Evolutionary conservation across 176 grass and related monocot genomes (phyloP).

Genomic region (Poa pratensis): DNA sequence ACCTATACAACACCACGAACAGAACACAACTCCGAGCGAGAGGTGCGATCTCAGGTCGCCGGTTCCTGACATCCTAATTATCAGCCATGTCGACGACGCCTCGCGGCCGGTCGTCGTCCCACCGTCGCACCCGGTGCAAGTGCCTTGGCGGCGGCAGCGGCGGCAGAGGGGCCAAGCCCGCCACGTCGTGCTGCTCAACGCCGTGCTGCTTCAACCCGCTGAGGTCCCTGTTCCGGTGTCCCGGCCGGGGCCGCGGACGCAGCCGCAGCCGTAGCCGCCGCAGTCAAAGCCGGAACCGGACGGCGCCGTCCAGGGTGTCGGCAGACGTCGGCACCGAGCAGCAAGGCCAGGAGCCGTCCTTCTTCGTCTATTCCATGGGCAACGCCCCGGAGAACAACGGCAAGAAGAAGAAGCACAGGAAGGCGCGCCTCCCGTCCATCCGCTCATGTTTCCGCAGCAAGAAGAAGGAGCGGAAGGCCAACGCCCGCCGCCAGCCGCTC

Average conservation of each 20-base stretch:
- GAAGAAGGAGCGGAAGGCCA: constrained; percentile 49
- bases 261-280: constrained; percentile 39
- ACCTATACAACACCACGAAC: constrained; percentile 40
- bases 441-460: constrained; percentile 50
- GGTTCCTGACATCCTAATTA: neutral
- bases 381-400: neutral
- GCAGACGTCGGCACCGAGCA: constrained; percentile 10
- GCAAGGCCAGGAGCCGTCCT: constrained; percentile 48
- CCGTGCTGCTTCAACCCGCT: constrained; percentile 55
- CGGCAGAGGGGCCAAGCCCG: constrained; percentile 6
- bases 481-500: constrained; percentile 37
- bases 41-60: neutral
- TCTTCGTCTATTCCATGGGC: constrained; percentile 63
- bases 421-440: constrained; percentile 48
- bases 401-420: constrained; percentile 46
- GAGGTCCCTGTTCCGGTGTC: constrained; percentile 45
- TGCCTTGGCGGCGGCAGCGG: constrained; percentile 16
- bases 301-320: constrained; percentile 46
- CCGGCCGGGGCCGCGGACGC: constrained; percentile 30
- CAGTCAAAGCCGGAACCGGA: constrained; percentile 29
- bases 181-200: constrained; percentile 41
- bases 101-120: constrained; percentile 54
- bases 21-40: neutral
- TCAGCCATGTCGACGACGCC: constrained; percentile 50
- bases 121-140: constrained; percentile 33